phyloP scores from a whole-genome alignment of 257 asterid species.

The Przewalskia tangutica region DNA sequence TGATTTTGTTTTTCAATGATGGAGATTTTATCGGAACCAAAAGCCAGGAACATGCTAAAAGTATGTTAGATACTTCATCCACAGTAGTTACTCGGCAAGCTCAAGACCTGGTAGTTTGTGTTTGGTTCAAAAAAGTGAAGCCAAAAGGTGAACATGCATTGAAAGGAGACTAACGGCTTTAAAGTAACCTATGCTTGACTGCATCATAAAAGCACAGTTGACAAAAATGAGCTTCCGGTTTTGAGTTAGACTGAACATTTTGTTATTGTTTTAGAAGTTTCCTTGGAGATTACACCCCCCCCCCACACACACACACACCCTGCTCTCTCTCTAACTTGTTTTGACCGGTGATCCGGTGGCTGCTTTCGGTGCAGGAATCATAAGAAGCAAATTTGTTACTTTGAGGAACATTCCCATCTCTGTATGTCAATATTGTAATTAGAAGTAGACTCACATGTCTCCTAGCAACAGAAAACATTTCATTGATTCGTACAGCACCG shows the following conservation, averaged over 20 bases:
- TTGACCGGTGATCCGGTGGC: neutral
- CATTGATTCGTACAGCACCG: slow-evolving; percentile 84
- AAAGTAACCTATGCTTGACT: neutral
- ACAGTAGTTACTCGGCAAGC: neutral
- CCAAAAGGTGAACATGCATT: neutral
- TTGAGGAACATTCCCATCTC: neutral
- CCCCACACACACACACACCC: neutral
- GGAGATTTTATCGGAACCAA: neutral
- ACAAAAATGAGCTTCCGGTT: neutral
- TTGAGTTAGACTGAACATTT: neutral
- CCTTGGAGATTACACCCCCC: neutral
- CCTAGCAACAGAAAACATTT: slow-evolving; percentile 82
- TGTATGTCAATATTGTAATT: neutral
- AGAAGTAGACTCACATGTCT: slow-evolving; percentile 64
- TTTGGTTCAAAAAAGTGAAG: neutral
- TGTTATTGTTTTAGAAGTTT: neutral
- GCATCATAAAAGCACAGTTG: neutral
- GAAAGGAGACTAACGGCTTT: neutral
- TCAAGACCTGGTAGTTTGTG: neutral
- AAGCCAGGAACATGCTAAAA: neutral
- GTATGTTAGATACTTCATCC: neutral
- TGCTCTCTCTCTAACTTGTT: neutral
- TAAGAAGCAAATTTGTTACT: neutral
- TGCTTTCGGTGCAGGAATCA: neutral
- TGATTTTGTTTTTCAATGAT: neutral